A percentile compares a stretch with the other conserved stretches of the same genome.
phyloP scores from a whole-genome alignment of 768 basidiomycete species.

The Sporobolomyces phaffii region DNA sequence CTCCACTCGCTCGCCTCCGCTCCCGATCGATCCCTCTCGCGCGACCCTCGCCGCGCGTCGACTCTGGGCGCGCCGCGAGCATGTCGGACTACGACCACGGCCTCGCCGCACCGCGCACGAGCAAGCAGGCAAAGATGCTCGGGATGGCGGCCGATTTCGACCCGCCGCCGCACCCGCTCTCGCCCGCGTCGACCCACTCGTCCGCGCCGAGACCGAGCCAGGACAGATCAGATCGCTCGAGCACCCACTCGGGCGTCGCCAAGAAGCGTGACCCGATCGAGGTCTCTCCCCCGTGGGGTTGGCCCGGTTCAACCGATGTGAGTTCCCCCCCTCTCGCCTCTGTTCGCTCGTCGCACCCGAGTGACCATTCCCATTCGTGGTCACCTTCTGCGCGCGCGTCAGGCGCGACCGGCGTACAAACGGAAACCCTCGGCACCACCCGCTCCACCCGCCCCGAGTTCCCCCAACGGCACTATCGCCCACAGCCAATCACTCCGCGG shows the following conservation, averaged over 20 bases:
- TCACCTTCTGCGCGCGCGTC: no score
- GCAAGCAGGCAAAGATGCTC: conserved; percentile 38
- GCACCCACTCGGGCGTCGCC: not conserved
- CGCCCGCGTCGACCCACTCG: not conserved
- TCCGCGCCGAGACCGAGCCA: not conserved
- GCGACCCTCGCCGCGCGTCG: not conserved
- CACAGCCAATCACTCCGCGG: conserved; percentile 5
- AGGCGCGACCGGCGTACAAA: not conserved
- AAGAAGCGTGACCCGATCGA: not conserved
- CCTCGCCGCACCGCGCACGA: conserved; percentile 1
- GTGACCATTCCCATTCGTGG: no score
- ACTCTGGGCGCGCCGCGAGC: not conserved
- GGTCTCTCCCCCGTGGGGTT: conserved; percentile 16
- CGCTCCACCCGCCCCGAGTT: not conserved
- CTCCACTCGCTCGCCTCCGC: not conserved
- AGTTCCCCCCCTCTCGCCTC: no score
- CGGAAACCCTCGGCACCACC: conserved; percentile 12
- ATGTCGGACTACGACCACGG: conserved; percentile 19
- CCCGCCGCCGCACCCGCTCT: not conserved
- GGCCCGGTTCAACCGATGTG: conserved; percentile 15
- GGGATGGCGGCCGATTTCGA: conserved; percentile 1
- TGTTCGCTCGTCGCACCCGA: no score
- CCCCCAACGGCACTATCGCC: no score
- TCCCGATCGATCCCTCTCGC: not conserved
- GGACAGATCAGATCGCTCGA: conserved; percentile 5